Evolutionary conservation across 2,329 filamentous ascomycete species (phyloP).

Genomic region (Hymenoscyphus fraxineus): DNA sequence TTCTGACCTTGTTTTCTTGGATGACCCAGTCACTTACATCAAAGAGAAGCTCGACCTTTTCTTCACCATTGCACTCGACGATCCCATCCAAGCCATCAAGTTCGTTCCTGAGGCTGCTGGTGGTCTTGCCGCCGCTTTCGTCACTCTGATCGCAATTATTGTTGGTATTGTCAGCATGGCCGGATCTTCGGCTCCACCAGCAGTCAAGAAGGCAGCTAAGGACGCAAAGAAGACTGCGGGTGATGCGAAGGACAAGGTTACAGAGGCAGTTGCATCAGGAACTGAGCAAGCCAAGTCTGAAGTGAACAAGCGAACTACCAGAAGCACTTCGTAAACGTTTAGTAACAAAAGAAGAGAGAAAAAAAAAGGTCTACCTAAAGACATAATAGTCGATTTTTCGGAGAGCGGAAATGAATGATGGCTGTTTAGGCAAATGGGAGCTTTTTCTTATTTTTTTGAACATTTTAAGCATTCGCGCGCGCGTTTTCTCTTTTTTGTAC

Average conservation of each 20-base stretch:
- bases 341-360: neutral
- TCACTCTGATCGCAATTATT: conserved; percentile 69
- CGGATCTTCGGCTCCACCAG: conserved; percentile 62
- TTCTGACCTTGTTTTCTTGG: conserved; percentile 78
- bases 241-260: conserved; percentile 71
- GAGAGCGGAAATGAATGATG: conserved; percentile 11
- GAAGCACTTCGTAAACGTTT: conserved; percentile 29
- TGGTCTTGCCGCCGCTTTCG: conserved; percentile 66
- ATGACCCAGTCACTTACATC: conserved; percentile 83
- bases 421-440: conserved; percentile 16
- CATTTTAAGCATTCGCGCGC: neutral
- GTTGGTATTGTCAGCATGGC: conserved; percentile 62
- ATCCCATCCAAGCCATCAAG: conserved; percentile 79
- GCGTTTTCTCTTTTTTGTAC: conserved; percentile 14
- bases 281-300: conserved; percentile 69
- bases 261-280: conserved; percentile 54
- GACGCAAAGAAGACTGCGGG: conserved; percentile 67
- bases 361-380: conserved; percentile 1
- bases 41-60: conserved; percentile 94
- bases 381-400: conserved; percentile 2
- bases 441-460: neutral
- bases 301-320: conserved; percentile 31
- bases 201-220: conserved; percentile 67
- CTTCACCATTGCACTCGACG: conserved; percentile 72
- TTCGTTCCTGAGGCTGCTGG: conserved; percentile 89